A percentile compares a stretch with the other conserved stretches of the same genome.
Conservation (phyloP, 345 rosid genomes). For the Theobroma cacao region DNA sequence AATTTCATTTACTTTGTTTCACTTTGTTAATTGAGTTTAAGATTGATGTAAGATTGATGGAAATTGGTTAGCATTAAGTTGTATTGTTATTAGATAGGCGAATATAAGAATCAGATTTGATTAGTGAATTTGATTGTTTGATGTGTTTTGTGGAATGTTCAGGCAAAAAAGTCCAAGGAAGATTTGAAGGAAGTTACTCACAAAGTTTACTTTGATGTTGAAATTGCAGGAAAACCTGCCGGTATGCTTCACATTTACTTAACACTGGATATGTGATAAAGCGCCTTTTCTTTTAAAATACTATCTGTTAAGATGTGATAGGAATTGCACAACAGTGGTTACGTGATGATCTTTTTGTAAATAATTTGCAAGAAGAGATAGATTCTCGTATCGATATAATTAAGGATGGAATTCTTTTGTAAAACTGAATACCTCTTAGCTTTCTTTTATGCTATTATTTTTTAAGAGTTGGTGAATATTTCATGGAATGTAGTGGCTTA, state of each 20-base stretch:
- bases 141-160: slow-evolving; percentile 13
- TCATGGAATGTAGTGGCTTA: not conserved
- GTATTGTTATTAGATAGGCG: not conserved
- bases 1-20: not conserved
- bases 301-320: not conserved
- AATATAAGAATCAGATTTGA: not conserved
- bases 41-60: not conserved
- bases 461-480: not conserved
- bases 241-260: slow-evolving; percentile 44
- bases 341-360: not conserved
- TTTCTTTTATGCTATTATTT: not conserved
- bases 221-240: slow-evolving; percentile 86
- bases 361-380: not conserved
- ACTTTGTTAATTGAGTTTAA: not conserved
- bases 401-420: not conserved
- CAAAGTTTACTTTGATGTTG: slow-evolving; percentile 91
- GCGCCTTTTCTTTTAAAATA: not conserved
- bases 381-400: no score
- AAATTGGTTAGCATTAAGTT: not conserved
- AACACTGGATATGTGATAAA: not conserved
- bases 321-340: not conserved
- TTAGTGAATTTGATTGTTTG: slow-evolving; percentile 1
- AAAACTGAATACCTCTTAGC: not conserved
- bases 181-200: slow-evolving; percentile 72
- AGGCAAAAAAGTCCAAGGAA: slow-evolving; percentile 72